Evolutionary conservation across 225 moss, liverwort and hornwort species (phyloP).

Genomic region (Bryoerythrophyllum caledonicum): DNA sequence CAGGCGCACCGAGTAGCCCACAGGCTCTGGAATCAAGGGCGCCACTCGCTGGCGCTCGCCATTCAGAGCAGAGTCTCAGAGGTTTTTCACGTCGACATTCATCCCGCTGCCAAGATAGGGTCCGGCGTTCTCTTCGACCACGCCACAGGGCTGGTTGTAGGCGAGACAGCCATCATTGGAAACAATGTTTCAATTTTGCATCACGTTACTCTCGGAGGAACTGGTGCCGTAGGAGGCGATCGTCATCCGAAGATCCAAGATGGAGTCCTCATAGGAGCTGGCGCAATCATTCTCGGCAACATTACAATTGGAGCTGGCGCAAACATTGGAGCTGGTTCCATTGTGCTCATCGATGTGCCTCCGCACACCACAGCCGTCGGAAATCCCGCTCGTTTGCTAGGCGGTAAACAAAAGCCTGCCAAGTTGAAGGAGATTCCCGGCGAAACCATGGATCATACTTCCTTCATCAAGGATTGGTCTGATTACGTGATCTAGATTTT

Average conservation of each 20-base stretch:
- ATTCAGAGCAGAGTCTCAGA: slow-evolving; percentile 64
- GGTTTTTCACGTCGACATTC: slow-evolving; percentile 69
- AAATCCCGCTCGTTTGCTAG: slow-evolving; percentile 59
- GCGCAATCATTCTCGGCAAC: slow-evolving; percentile 65
- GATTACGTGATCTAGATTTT: slow-evolving; percentile 57
- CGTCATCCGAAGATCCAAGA: slow-evolving; percentile 63
- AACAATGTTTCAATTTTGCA: slow-evolving; percentile 71
- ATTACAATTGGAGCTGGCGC: slow-evolving; percentile 59
- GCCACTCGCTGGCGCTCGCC: slow-evolving; percentile 50
- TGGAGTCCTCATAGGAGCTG: slow-evolving; percentile 64
- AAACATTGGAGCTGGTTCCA: slow-evolving; percentile 65
- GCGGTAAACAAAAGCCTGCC: slow-evolving; percentile 47
- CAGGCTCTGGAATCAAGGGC: slow-evolving; percentile 61
- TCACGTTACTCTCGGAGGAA: slow-evolving; percentile 63
- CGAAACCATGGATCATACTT: slow-evolving; percentile 64
- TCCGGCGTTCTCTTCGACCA: slow-evolving; percentile 63
- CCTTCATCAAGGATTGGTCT: slow-evolving; percentile 59
- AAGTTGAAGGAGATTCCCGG: slow-evolving; percentile 50
- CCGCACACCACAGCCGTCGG: slow-evolving; percentile 64
- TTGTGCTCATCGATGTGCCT: slow-evolving; percentile 65
- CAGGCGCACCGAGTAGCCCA: slow-evolving; percentile 64
- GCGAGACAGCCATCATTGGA: slow-evolving; percentile 60
- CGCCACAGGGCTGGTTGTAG: slow-evolving; percentile 66
- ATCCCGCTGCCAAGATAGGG: slow-evolving; percentile 65
- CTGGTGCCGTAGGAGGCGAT: slow-evolving; percentile 49